Percentiles rank a stretch among this genome's conserved stretches.
Conservation (phyloP, 139 green algal genomes). For the Pseudopediastrum boryanum region DNA sequence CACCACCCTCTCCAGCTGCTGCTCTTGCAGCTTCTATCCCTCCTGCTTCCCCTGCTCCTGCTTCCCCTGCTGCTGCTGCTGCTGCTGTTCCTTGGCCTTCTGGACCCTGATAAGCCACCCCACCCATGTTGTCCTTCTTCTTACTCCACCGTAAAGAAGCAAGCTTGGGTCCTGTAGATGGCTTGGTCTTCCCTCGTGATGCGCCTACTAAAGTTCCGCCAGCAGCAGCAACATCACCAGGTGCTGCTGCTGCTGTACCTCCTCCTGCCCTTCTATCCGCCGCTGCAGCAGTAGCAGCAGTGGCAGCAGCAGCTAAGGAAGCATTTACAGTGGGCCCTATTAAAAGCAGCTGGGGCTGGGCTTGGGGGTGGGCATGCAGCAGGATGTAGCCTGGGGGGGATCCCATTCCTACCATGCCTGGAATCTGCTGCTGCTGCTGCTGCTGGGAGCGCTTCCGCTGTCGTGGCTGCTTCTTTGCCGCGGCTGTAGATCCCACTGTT, state of each 20-base stretch:
- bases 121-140: too few species aligned
- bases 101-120: too few species aligned
- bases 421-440: not conserved
- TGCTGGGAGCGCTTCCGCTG: not conserved
- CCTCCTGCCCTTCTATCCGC: not conserved
- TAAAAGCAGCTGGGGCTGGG: not conserved
- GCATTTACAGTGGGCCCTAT: not conserved
- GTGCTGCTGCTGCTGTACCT: not conserved
- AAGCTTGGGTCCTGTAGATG: too few species aligned
- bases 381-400: too few species aligned
- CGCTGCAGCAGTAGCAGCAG: too few species aligned
- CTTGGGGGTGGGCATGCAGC: not conserved
- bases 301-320: not conserved
- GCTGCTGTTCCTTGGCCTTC: not conserved
- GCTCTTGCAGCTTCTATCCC: slow-evolving; percentile 2
- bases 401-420: too few species aligned
- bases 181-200: not conserved
- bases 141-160: too few species aligned
- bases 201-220: slow-evolving; percentile 1
- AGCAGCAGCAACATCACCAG: not conserved
- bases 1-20: too few species aligned
- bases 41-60: not conserved
- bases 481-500: too few species aligned
- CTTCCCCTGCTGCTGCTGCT: not conserved
- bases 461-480: not conserved